Evolutionary conservation across 139 green algal genomes (phyloP), one percentile per base, ranked within the genome.

Genomic region (Haematococcus sp.): DNA sequence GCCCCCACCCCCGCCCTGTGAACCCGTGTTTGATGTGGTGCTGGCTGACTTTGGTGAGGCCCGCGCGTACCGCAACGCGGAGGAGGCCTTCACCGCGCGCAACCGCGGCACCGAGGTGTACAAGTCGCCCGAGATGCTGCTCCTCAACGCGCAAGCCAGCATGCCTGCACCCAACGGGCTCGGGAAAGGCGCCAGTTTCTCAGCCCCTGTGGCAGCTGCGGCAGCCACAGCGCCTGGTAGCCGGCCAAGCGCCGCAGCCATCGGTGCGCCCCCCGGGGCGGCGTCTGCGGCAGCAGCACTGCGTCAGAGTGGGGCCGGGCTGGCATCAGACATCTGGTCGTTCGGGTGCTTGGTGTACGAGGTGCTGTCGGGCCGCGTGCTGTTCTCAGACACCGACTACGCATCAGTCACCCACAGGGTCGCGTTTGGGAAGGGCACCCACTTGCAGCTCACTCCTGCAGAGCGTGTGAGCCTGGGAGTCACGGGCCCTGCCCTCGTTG

Each of bases 41-140:
- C 71, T 77, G 44, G 71, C 71, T 7, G 91, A 96, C 74, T 96
- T 96, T 83, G 92, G 92, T 5, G 90, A 96, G 83, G 88, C 85
- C 34, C 71, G 77, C 20, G 68, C 81, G 51, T 92, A 88, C 76
- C 56, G 55, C 34, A 78, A 67, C 65, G 75, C 70, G 3, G 75
- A 72, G 5, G 83, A 88, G 70, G 83, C 83, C 25, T 82, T 74
- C 51, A 86, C 83, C 2, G 79, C 68, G 1, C 72, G 77, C 73
- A 87, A 84, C 71, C 79, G 91, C 19, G 92, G 92, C 63, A 97
- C 92, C 1, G 91, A 96, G 77, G 87, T 81, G 55, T 87, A 92
- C 71, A 95, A 94, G 81, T 89, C 76, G 16, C 92, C 92, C 0
- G 92, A 97, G 84, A 97, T 97, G 92, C 86, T 97, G 9, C 49